Base-by-base conservation (phyloP, 2,329 filamentous ascomycete species). In the Colletotrichum orchidophilum region DNA sequence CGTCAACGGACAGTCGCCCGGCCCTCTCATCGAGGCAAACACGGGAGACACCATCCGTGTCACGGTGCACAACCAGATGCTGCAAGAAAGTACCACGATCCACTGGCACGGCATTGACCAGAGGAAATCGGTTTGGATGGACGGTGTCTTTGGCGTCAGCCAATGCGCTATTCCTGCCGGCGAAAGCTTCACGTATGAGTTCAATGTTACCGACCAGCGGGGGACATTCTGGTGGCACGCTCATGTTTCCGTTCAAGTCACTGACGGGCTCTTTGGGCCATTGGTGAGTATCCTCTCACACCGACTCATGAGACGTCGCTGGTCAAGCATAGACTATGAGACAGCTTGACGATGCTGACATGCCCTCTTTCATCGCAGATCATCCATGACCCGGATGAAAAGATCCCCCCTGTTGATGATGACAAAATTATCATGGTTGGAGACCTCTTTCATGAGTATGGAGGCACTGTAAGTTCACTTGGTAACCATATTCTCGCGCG, bases 31-130 rank as follows among this genome's bases (percentile, higher is more conserved):
- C 63, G 85, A 71, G 59, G 84, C 82, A 8, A 82, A 82, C 70
- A 78, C 77, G 2, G 84, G 84, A 11, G 85, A 86, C 73, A 80
- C 79, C 24, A 74, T 86, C 49, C 76, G 81, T 2, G 79, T 86
- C 15, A 75, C 75, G 3, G 82, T 86, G 5, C 76, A 79, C 61
- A 86, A 86, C 75, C 73, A 73, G 9, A 78, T 84, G 75, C 33
- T 73, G 15, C 75, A 79, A 46, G 73, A 73, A 58, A 81, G 77
- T 64, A 89, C 91, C 2, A 86, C 86, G 57, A 83, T 93, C 15
- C 92, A 94, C 76, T 94, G 91, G 81, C 92, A 94, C 76, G 92
- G 92, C 21, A 83, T 93, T 73, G 89, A 88, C 75, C 90, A 92
- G 79, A 87, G 87, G 73, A 87, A 88, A 42, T 88, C 88, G 0